phyloP scores from a whole-genome alignment of 2,329 filamentous ascomycete species.

The Arthroderma uncinatum region DNA sequence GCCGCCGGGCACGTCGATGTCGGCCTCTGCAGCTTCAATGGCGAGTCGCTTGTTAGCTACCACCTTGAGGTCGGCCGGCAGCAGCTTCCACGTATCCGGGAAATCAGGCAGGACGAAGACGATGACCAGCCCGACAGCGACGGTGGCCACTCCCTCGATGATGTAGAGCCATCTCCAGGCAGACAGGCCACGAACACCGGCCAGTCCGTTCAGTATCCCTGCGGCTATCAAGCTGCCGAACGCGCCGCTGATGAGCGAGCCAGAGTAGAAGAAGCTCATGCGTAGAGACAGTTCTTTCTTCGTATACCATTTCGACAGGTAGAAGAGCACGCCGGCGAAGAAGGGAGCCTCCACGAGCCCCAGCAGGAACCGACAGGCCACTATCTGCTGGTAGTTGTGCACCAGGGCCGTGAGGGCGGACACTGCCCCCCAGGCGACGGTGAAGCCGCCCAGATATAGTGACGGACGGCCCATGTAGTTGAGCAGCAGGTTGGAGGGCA shows the following conservation, averaged over 20 bases:
- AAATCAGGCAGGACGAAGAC: conserved; percentile 31
- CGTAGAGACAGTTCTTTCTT: conserved; percentile 42
- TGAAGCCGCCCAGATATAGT: conserved; percentile 37
- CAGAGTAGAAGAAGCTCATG: conserved; percentile 44
- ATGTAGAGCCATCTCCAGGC: conserved; percentile 35
- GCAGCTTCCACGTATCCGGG: conserved; percentile 35
- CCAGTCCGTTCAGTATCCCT: conserved; percentile 37
- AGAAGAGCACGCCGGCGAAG: conserved; percentile 39
- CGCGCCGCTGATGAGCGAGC: conserved; percentile 39
- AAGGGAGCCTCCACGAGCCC: conserved; percentile 40
- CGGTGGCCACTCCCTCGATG: conserved; percentile 30
- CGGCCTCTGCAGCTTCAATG: conserved; percentile 41
- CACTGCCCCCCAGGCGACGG: conserved; percentile 36
- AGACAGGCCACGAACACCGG: conserved; percentile 24
- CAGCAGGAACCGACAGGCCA: conserved; percentile 38
- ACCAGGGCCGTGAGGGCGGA: conserved; percentile 36
- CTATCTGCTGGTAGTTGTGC: conserved; percentile 32
- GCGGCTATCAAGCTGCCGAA: conserved; percentile 47
- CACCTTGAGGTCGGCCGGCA: conserved; percentile 36
- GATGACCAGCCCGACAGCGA: conserved; percentile 26
- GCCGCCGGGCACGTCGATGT: conserved; percentile 38
- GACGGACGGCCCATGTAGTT: conserved; percentile 35
- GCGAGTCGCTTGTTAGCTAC: conserved; percentile 41
- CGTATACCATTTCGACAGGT: conserved; percentile 44
- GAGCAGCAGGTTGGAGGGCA: conserved; percentile 38